Percentiles rank a stretch among this genome's conserved stretches.
phyloP scores from a whole-genome alignment of 805 yeast genomes.

The Candida ulmi region DNA sequence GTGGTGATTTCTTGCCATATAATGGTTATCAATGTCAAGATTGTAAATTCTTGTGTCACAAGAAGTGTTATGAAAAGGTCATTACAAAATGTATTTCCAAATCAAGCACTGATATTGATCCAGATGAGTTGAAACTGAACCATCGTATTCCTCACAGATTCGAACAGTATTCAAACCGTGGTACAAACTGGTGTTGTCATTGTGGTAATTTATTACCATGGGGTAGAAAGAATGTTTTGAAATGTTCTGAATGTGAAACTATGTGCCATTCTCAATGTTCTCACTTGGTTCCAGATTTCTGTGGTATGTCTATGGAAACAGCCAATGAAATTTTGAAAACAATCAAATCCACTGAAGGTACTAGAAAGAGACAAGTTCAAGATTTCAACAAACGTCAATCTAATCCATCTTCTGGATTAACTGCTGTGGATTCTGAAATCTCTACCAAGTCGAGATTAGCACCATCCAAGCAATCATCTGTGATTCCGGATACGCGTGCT shows the following conservation, averaged over 20 bases:
- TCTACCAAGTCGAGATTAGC: background rate
- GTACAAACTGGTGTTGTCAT: conserved; percentile 99
- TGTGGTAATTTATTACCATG: conserved; percentile 96
- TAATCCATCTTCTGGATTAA: conserved; percentile 8
- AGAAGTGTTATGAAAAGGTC: conserved; percentile 73
- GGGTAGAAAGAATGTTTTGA: conserved; percentile 88
- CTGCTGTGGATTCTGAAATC: conserved; percentile 3
- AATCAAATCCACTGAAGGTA: conserved; percentile 63
- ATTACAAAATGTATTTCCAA: conserved; percentile 81
- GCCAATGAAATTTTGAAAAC: conserved; percentile 86
- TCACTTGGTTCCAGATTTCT: conserved; percentile 93
- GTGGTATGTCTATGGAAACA: conserved; percentile 98
- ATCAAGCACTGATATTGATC: conserved; percentile 61
- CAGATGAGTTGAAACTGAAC: conserved; percentile 77
- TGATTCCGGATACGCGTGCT: background rate
- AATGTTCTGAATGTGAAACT: conserved; percentile 89
- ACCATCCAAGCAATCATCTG: background rate
- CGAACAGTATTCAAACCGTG: conserved; percentile 85
- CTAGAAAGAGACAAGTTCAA: conserved; percentile 21
- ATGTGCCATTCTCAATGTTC: conserved; percentile 93
- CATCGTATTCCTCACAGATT: conserved; percentile 97
- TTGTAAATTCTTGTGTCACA: conserved; percentile 75
- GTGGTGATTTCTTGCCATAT: conserved; percentile 90
- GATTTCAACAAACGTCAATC: conserved; percentile 14
- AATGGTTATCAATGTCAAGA: conserved; percentile 86